Evolutionary conservation across 306 rosid genomes (phyloP), one percentile per base, ranked within the genome.

Genomic region (Trichosanthes cucumerina): DNA sequence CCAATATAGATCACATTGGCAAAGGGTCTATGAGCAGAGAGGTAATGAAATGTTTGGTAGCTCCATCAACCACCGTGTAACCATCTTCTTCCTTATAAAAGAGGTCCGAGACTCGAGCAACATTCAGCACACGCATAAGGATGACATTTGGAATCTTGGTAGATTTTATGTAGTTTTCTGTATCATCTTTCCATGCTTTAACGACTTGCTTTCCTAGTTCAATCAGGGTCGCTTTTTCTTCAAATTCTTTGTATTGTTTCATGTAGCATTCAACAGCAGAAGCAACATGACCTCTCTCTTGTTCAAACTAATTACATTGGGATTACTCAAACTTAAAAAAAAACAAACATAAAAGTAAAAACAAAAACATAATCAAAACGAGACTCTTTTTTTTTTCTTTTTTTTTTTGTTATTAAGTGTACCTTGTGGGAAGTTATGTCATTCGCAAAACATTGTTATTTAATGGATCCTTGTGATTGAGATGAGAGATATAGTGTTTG

Each of bases 391-490:
- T 36, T 36, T 4, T n/a, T n/a, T n/a, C n/a, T n/a, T n/a, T 36
- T 36, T 36, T 36, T 36, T 36, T 36, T 36, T 4, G 4, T 36
- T 36, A 7, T 53, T 16, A 28, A 28, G n/a, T 14, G 66, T 53
- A 54, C 46, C 47, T 64, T 34, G 47, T 64, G 72, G 24, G 72
- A 64, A 64, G 46, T 2, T 34, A 64, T 34, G 47, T 64, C 72
- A 64, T 34, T 64, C 46, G 81, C 0, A 84, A 18, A 26, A 38
- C 41, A 7, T 84, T 9, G 4, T 68, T 26, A 8, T 46, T 76
- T 0, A 82, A 72, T 50, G 71, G 49, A 36, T 82, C 74, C n/a
- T 58, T 53, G 24, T 62, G 43, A 68, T 80, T 73, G 1, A 78
- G 14, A n/a, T n/a, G n/a, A 31, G 77, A 15, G 15, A 83, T 41